Conservation (phyloP, 306 rosid species). For the Adenanthera pavonina region DNA sequence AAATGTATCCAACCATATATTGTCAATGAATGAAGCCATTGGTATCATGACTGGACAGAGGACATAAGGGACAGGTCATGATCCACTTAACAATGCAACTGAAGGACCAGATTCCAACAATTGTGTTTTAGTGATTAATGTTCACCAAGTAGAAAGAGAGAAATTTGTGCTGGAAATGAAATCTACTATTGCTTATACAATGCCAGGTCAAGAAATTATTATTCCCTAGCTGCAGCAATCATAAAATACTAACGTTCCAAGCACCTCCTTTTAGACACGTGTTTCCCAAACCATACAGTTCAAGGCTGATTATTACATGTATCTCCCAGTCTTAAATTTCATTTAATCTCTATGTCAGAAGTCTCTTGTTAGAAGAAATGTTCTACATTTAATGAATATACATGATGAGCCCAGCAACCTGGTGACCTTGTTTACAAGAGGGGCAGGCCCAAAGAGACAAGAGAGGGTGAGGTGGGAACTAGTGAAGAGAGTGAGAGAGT, state of each 20-base stretch:
- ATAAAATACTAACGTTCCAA: not conserved
- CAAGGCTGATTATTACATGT: not conserved
- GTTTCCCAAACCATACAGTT: not conserved
- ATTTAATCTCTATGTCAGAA: not conserved
- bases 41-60: not conserved
- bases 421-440: too few species aligned
- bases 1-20: not conserved
- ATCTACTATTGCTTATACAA: not conserved
- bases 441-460: too few species aligned
- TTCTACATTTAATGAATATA: not conserved
- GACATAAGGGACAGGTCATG: not conserved
- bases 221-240: not conserved
- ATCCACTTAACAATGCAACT: not conserved
- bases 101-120: not conserved
- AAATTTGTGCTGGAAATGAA: not conserved
- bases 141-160: not conserved
- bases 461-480: too few species aligned
- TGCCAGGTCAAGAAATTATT: not conserved
- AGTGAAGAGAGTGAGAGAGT: too few species aligned
- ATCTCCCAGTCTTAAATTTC: not conserved
- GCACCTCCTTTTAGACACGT: not conserved
- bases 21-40: not conserved
- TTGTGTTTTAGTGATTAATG: not conserved
- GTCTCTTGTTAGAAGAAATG: not conserved
- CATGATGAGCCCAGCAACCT: not conserved